These are phyloP conservation scores for Fagopyrum esculentum DNA, from an alignment of 148 eudicot genomes.

Conservation along the genomic window DNA sequence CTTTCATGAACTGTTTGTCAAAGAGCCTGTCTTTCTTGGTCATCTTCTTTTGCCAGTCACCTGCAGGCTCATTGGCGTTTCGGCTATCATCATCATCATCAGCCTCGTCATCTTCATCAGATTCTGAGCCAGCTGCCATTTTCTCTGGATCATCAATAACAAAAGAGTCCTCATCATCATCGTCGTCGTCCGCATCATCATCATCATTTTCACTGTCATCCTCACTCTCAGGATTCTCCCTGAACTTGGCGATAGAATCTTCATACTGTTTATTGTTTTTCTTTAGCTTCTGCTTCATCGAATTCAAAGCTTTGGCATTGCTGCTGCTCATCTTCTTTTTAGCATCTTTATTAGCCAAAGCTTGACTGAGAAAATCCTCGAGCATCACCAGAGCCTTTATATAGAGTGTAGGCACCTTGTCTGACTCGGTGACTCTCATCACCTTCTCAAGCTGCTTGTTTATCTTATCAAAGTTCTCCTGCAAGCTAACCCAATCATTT, in stretches of 20 bases:
- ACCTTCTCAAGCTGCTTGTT: conserved; percentile 89
- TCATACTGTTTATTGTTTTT: conserved; percentile 83
- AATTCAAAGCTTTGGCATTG: conserved; percentile 77
- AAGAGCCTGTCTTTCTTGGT: conserved; percentile 62
- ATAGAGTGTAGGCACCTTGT: conserved; percentile 51
- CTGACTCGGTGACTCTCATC: conserved; percentile 61
- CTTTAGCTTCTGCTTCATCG: conserved; percentile 85
- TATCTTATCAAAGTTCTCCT: conserved; percentile 78
- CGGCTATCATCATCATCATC: conserved; percentile 23
- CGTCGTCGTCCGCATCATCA: conserved; percentile 27
- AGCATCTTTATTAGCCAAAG: conserved; percentile 73
- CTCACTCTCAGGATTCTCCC: conserved; percentile 74
- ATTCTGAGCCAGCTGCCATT: conserved; percentile 23
- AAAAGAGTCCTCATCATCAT: conserved; percentile 30
- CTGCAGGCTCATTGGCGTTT: conserved; percentile 22
- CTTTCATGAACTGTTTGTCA: conserved; percentile 59
- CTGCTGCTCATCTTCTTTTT: conserved; percentile 90
- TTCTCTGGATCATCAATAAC: conserved; percentile 28
- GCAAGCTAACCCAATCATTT: conserved; percentile 87
- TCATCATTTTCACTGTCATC: conserved; percentile 38
- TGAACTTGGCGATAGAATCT: conserved; percentile 49
- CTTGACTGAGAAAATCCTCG: conserved; percentile 66
- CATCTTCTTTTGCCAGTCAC: conserved; percentile 47
- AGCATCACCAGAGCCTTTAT: conserved; percentile 75
- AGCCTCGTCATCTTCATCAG: conserved; percentile 29